Conservation (phyloP, 2,329 filamentous ascomycete species). For the Mycogone perniciosa region DNA sequence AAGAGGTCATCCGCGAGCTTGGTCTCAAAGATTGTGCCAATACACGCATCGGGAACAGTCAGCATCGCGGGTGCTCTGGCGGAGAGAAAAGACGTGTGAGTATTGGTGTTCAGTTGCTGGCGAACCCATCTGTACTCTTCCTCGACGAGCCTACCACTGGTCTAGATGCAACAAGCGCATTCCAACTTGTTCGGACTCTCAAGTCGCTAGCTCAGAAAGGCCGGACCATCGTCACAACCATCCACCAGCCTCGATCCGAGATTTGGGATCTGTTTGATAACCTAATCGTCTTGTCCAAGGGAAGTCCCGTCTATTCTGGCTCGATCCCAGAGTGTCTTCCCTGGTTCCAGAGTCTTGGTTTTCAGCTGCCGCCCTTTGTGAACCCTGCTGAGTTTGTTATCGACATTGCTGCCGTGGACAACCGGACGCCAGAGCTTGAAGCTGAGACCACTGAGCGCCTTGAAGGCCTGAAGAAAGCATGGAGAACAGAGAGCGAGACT, state of each 20-base stretch:
- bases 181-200: slow-evolving; percentile 63
- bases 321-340: slow-evolving; percentile 49
- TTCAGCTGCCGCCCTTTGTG: slow-evolving; percentile 61
- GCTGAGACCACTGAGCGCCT: slow-evolving; percentile 53
- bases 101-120: slow-evolving; percentile 72
- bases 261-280: slow-evolving; percentile 75
- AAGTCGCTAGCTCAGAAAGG: slow-evolving; percentile 62
- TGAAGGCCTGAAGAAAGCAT: slow-evolving; percentile 52
- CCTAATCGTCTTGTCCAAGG: slow-evolving; percentile 60
- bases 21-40: slow-evolving; percentile 72
- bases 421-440: slow-evolving; percentile 61
- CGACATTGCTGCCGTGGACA: slow-evolving; percentile 68
- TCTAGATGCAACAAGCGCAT: slow-evolving; percentile 70
- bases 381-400: slow-evolving; percentile 74
- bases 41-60: slow-evolving; percentile 64
- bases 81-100: slow-evolving; percentile 72
- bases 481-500: slow-evolving; percentile 39
- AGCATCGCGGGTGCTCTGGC: slow-evolving; percentile 69
- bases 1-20: slow-evolving; percentile 70
- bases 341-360: slow-evolving; percentile 57
- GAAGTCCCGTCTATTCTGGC: slow-evolving; percentile 63
- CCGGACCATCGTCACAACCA: slow-evolving; percentile 65
- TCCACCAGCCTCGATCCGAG: slow-evolving; percentile 72
- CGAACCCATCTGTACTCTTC: slow-evolving; percentile 71
- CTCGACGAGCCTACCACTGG: slow-evolving; percentile 76